phyloP scores from a whole-genome alignment of 345 rosid genomes.

The Ailanthus altissimus region DNA sequence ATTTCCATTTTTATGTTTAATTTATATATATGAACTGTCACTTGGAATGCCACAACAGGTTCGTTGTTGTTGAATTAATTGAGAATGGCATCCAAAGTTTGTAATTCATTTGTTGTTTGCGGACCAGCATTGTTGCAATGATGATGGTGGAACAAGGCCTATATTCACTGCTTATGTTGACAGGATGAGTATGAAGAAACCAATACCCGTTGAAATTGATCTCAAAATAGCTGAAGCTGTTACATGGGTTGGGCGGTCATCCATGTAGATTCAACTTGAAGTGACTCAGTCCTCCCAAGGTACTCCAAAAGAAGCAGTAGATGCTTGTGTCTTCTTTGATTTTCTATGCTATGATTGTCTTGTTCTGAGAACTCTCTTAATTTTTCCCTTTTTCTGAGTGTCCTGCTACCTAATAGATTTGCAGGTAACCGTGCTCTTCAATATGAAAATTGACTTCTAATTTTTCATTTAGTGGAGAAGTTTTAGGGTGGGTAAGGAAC shows the following conservation, averaged over 20 bases:
- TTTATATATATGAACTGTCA: too few species aligned
- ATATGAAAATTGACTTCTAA: not conserved
- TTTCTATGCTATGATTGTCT: not conserved
- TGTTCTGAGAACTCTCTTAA: too few species aligned
- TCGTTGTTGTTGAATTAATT: too few species aligned
- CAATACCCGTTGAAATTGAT: slow-evolving; percentile 60
- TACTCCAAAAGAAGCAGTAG: slow-evolving; percentile 17
- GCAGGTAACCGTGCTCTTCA: not conserved
- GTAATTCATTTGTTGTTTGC: too few species aligned
- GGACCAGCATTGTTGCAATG: too few species aligned
- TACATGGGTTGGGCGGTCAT: slow-evolving; percentile 88
- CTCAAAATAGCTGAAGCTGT: slow-evolving; percentile 70
- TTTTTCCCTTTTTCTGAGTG: not conserved
- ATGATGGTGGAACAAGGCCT: too few species aligned
- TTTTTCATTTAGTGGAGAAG: not conserved
- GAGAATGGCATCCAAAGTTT: too few species aligned
- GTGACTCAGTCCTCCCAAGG: slow-evolving; percentile 63
- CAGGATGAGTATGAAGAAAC: slow-evolving; percentile 64
- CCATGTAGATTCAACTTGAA: slow-evolving; percentile 86
- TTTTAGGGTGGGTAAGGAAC: not conserved
- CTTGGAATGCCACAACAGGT: too few species aligned
- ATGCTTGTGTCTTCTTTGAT: not conserved
- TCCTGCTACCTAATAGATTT: not conserved
- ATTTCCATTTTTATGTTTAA: too few species aligned
- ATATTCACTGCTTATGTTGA: slow-evolving; percentile 77